These are phyloP conservation scores for Heliamphora ciliata DNA, from an alignment of 179 eudicot species.

Conservation along the genomic window DNA sequence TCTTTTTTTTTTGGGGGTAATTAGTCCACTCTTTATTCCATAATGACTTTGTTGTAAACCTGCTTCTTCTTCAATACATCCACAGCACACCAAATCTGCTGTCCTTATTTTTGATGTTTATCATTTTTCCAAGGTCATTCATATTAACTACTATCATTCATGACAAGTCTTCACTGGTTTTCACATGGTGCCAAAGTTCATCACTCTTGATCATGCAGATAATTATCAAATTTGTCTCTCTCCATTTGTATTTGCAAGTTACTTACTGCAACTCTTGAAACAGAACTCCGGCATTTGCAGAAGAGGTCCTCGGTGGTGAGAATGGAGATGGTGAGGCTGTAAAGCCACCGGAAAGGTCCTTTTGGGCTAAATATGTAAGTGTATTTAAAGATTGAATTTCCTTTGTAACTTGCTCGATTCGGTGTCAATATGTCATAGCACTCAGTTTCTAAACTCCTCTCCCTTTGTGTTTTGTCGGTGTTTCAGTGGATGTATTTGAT, in stretches of 20 bases:
- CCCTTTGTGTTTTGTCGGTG: constrained; percentile 16
- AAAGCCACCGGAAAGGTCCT: constrained; percentile 67
- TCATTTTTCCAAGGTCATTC: not conserved
- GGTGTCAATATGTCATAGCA: not conserved
- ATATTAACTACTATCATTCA: not conserved
- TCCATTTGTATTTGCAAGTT: not conserved
- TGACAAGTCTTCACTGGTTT: not conserved
- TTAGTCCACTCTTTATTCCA: not conserved
- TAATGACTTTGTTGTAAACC: not conserved
- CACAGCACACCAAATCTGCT: not conserved
- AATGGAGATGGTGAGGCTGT: constrained; percentile 49
- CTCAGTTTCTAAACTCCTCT: not conserved
- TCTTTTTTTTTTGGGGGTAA: no score
- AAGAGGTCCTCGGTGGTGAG: constrained; percentile 53
- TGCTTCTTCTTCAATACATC: not conserved
- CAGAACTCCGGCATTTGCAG: constrained; percentile 80
- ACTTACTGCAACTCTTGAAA: constrained; percentile 1
- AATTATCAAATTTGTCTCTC: not conserved
- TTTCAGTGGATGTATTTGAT: constrained; percentile 95
- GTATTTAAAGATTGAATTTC: constrained; percentile 1
- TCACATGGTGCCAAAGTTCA: not conserved
- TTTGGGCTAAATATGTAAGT: constrained; percentile 98
- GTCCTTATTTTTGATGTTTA: not conserved
- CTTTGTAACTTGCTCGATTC: not conserved
- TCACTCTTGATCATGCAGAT: not conserved